Percentiles rank a stretch among this genome's conserved stretches.
Evolutionary conservation across 1,139 yeast genomes (phyloP).

Genomic region (Yamadazyma friedrichii): DNA sequence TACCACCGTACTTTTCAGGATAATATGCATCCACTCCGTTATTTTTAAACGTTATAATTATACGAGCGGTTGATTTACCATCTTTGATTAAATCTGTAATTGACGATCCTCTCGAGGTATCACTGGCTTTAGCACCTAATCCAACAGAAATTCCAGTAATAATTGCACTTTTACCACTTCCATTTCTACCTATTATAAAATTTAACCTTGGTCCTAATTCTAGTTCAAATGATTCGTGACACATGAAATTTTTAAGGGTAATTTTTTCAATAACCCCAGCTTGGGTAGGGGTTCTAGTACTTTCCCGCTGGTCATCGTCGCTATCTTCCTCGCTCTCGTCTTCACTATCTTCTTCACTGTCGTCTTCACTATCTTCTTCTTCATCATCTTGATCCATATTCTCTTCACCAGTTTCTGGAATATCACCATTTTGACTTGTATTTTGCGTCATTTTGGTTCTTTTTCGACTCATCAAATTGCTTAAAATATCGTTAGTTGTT

Average conservation of each 20-base stretch:
- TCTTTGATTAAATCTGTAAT: constrained; percentile 73
- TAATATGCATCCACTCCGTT: constrained; percentile 65
- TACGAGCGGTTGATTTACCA: constrained; percentile 66
- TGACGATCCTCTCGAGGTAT: constrained; percentile 79
- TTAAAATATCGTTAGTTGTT: constrained; percentile 2
- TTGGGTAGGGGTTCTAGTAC: constrained; percentile 1
- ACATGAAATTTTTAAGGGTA: constrained; percentile 65
- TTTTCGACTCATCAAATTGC: constrained; percentile 2
- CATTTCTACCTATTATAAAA: constrained; percentile 91
- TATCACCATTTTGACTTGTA: neutral
- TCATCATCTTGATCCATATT: constrained; percentile 1
- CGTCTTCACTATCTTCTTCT: neutral
- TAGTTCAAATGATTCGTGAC: constrained; percentile 81
- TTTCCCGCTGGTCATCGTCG: constrained; percentile 1
- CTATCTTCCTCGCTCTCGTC: constrained; percentile 1
- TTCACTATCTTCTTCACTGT: neutral
- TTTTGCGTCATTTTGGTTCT: constrained; percentile 6
- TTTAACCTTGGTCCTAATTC: constrained; percentile 82
- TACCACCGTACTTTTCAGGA: constrained; percentile 63
- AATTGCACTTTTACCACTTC: constrained; percentile 93
- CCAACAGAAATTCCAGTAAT: constrained; percentile 90
- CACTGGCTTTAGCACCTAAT: constrained; percentile 91
- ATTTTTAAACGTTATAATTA: constrained; percentile 59
- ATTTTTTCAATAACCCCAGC: constrained; percentile 61
- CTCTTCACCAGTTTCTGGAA: neutral